These are phyloP conservation scores for Volvox africanus DNA, from an alignment of 139 green algal species.

Conservation along the genomic window DNA sequence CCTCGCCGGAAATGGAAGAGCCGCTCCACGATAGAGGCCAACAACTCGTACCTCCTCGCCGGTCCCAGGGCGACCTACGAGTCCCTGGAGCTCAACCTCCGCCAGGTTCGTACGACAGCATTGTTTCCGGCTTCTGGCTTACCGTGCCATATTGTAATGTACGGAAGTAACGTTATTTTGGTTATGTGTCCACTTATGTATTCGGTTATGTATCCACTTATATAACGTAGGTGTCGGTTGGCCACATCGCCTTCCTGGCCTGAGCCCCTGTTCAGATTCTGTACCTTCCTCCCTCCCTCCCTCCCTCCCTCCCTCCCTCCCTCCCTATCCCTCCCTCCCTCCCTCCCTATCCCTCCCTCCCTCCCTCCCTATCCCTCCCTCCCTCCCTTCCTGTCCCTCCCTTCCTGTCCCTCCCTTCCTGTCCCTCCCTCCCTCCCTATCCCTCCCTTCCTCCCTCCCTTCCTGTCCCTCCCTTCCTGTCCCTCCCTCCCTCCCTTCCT, in stretches of 20 bases:
- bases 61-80: background rate
- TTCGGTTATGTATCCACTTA: no score
- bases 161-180: no score
- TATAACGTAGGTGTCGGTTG: no score
- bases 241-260: no score
- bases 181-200: no score
- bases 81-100: background rate
- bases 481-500: background rate
- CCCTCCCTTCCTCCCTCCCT: background rate
- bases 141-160: no score
- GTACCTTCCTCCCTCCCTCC: background rate
- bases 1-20: background rate
- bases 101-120: background rate
- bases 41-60: background rate
- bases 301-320: background rate
- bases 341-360: background rate
- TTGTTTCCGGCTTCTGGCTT: background rate
- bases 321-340: background rate
- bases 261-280: no score
- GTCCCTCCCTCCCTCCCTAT: background rate
- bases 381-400: background rate
- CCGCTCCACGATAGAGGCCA: slow-evolving; percentile 28
- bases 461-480: no score
- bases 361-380: background rate
- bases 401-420: no score